These are phyloP conservation scores for Chrysochromulina tobinii DNA, from an alignment of 78 protist genomes.

Conservation along the genomic window DNA sequence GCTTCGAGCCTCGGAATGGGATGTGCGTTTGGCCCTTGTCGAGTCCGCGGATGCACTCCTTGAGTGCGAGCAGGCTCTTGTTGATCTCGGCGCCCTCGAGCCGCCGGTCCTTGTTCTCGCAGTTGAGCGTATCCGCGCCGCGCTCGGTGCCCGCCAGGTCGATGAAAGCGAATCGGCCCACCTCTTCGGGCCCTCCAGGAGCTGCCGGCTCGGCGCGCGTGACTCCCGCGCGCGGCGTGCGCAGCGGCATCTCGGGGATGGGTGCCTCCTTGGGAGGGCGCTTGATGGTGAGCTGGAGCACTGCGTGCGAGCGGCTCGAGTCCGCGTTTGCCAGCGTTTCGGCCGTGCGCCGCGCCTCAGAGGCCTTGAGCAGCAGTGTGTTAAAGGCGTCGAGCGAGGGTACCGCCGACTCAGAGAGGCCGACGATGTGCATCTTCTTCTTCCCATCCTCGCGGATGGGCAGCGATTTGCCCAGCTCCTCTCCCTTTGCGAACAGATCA, in stretches of 20 bases:
- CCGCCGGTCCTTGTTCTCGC: neutral
- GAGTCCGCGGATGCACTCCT: constrained; percentile 27
- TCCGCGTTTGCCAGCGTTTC: constrained; percentile 1
- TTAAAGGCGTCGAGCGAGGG: neutral
- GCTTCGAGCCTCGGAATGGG: constrained; percentile 26
- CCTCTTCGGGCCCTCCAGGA: neutral
- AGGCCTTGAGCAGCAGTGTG: too few species aligned
- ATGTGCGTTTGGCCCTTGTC: neutral
- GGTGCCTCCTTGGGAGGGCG: neutral
- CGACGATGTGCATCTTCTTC: neutral
- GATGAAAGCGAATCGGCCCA: constrained; percentile 36
- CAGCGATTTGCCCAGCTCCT: neutral
- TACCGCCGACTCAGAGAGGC: neutral
- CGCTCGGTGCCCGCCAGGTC: constrained; percentile 21
- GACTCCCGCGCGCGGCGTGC: neutral
- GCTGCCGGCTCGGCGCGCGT: too few species aligned
- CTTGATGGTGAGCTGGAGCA: neutral
- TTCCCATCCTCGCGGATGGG: neutral
- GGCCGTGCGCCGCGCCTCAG: neutral
- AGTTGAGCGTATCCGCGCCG: neutral
- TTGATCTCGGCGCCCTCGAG: constrained; percentile 22
- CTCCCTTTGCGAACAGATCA: neutral
- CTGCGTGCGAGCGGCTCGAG: constrained; percentile 32
- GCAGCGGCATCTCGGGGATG: neutral
- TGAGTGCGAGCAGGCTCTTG: constrained; percentile 1